Evolutionary conservation across 495 filamentous ascomycete genomes (phyloP), one percentile per base, ranked within the genome.

Genomic region (Coniosporium apollinis): DNA sequence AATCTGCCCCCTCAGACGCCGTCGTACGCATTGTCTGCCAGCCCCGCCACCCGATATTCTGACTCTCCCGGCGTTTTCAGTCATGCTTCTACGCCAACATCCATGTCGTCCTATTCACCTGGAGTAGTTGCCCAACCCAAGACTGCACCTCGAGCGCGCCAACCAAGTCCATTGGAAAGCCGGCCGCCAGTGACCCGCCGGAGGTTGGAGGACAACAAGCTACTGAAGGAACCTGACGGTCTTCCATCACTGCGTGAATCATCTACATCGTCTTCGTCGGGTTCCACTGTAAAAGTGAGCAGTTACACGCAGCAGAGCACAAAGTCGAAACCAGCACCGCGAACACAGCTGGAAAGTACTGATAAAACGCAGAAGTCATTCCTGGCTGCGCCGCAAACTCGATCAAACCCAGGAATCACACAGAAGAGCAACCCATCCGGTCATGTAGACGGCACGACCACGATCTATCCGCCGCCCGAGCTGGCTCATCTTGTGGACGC

Each of bases 71-170:
- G 84, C 4, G 65, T 80, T 21, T 96, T 91, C 58, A 93, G 87
- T 56, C 69, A 79, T 46, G 78, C 82, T 28, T 92, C 89, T 7
- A 94, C 89, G 2, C 86, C 89, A 1, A 94, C 86, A n/a, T 94
- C 89, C 5, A 71, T 85, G 49, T 92, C 85, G 5, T 94, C 89
- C n/a, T 80, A 89, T 52, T 97, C 89, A 22, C 85, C 89, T 8
- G 80, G 82, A 1, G 67, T 83, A 24, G 52, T 79, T 39, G 59
- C 74, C 21, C 71, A 81, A 14, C 56, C 55, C 2, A 74, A 80
- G 38, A 46, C 64, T 42, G 57, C 63, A 22, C 48, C 69, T 20
- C 69, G 74, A 38, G 52, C 66, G 22, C 66, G 68, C 55, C 76
- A 76, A 51, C 60, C 62, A 16, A 84, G 76, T 44, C 72, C 74